A percentile compares a stretch with the other conserved stretches of the same genome.
Conservation (phyloP, 2,329 filamentous ascomycete species). For the Emergomyces orientalis region DNA sequence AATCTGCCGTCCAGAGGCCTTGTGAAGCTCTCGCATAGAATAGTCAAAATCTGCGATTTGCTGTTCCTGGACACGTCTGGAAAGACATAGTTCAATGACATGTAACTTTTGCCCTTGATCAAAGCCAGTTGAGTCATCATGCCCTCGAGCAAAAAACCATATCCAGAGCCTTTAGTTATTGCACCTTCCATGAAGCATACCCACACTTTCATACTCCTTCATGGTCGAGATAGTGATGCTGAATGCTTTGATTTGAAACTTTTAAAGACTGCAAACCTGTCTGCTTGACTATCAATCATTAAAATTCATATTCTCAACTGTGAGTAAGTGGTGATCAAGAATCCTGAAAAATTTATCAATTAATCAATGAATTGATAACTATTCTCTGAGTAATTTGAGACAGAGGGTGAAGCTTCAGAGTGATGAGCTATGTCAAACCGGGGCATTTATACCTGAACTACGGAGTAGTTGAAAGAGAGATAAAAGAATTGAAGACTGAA, state of each 20-base stretch:
- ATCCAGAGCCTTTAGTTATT: neutral
- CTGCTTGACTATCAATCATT: conserved; percentile 20
- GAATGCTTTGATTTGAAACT: conserved; percentile 4
- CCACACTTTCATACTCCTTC: neutral
- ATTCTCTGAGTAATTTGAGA: conserved; percentile 33
- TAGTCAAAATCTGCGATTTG: neutral
- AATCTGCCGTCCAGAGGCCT: too few species aligned
- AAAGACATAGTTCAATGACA: too few species aligned
- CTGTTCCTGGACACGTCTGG: neutral
- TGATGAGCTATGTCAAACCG: conserved; percentile 38
- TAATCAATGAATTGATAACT: conserved; percentile 47
- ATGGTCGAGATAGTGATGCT: conserved; percentile 7
- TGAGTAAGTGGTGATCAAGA: conserved; percentile 37
- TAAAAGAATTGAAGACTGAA: neutral
- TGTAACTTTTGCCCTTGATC: neutral
- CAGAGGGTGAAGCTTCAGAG: conserved; percentile 38
- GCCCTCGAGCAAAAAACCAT: neutral
- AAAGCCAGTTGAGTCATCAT: neutral
- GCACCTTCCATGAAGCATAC: neutral
- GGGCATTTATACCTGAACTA: conserved; percentile 24
- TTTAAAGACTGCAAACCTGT: conserved; percentile 9
- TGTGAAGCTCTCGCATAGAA: too few species aligned
- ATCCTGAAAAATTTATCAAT: conserved; percentile 37
- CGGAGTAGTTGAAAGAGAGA: conserved; percentile 33
- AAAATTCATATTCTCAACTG: conserved; percentile 46